Base-by-base conservation (phyloP, 2,329 filamentous ascomycete genomes). In the Aureobasidium pullulans region DNA sequence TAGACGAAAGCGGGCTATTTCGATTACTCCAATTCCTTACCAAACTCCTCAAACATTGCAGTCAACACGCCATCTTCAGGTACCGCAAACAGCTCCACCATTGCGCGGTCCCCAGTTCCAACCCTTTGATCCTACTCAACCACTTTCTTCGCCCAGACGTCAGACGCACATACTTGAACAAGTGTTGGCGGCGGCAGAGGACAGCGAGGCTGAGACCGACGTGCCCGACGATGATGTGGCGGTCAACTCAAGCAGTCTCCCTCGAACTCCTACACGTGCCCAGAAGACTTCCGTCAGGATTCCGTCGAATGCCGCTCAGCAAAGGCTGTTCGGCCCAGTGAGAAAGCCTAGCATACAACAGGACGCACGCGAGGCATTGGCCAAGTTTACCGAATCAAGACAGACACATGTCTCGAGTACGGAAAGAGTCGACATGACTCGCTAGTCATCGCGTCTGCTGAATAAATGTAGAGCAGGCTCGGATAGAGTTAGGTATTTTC, bases 151-250 rank as follows among this genome's bases (percentile, higher is more conserved):
- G n/a, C 28, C 39, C 39, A 37, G 28, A 29, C 48, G 23, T 34
- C 39, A 54, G 3, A 54, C 50, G 13, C 42, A 23, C 15, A 10
- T 54, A 39, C 50, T 54, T 40, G 28, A 32, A 15, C 28, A 54
- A 9, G 50, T 54, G 4, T 32, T 54, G 1, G 86, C 83, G 1
- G 86, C 83, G 19, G 82, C 81, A 1, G 82, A 83, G 44, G 83
- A 70, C 48, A 70, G 68, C 58, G 69, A 78, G 62, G 75, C 74
- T 6, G 74, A 77, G 54, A 85, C 88, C 42, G 82, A 88, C 63
- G 84, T 87, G 44, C 74, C 92, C 0, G 84, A 70, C 50, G 69
- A 69, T 13, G 70, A 74, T 43, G 81, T 87, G 47, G 81, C 86
- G 62, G 82, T 86, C 43, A 34, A 34, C 9, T n/a, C n/a, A 19